A percentile compares a stretch with the other conserved stretches of the same genome.
phyloP scores from a whole-genome alignment of 352 stramenopile genomes.

The Pythium volutum region DNA sequence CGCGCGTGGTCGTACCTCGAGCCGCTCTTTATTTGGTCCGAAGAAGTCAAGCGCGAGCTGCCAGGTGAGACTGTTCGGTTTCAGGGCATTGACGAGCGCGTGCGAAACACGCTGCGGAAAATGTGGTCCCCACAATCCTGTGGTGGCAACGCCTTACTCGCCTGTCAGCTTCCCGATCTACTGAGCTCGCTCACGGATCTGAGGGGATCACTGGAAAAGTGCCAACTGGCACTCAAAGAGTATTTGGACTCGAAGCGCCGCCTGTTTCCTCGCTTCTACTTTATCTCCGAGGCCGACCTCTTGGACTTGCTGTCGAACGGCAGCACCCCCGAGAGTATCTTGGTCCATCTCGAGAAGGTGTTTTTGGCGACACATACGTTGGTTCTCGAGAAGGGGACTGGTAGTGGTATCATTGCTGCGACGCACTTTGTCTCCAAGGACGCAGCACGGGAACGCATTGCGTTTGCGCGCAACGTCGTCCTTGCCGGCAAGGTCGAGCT shows the following conservation, averaged over 20 bases:
- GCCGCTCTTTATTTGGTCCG: conserved; percentile 93
- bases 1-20: conserved; percentile 95
- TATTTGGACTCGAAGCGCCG: conserved; percentile 93
- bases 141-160: conserved; percentile 65
- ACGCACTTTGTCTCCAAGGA: conserved; percentile 91
- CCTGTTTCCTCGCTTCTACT: conserved; percentile 94
- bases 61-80: conserved; percentile 90
- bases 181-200: conserved; percentile 74
- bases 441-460: conserved; percentile 83
- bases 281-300: conserved; percentile 93
- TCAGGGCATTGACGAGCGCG: conserved; percentile 78
- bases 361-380: conserved; percentile 68
- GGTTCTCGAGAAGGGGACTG: conserved; percentile 48
- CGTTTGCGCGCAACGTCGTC: conserved; percentile 86
- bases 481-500: conserved; percentile 95
- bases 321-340: conserved; percentile 80
- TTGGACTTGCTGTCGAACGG: conserved; percentile 95
- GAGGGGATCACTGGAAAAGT: conserved; percentile 81
- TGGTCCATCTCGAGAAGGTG: conserved; percentile 91
- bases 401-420: conserved; percentile 41
- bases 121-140: conserved; percentile 69
- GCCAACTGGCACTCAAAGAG: conserved; percentile 92
- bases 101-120: conserved; percentile 60
- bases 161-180: conserved; percentile 84
- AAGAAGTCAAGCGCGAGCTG: conserved; percentile 94